A percentile compares a stretch with the other conserved stretches of the same genome.
phyloP scores from a whole-genome alignment of 83 land plant genomes.

The Diphasiastrum complanatum region DNA sequence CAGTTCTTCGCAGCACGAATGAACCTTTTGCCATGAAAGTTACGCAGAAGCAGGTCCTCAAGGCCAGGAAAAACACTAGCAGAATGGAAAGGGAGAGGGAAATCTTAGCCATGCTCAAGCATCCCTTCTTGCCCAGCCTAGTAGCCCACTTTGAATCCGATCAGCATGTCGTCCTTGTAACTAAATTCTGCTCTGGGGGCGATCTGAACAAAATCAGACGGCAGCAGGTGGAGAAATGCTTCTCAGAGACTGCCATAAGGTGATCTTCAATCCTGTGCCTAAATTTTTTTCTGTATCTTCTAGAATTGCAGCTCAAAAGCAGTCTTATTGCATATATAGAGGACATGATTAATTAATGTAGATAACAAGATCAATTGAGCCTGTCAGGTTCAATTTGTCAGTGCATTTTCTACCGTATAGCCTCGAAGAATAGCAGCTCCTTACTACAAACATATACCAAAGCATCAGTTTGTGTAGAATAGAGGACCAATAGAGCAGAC shows the following conservation, averaged over 20 bases:
- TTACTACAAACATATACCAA: too few relatives aligned
- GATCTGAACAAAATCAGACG: slow-evolving; percentile 46
- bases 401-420: too few relatives aligned
- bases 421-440: too few relatives aligned
- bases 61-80: not conserved
- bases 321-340: not conserved
- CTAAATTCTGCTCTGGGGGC: slow-evolving; percentile 62
- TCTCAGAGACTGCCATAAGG: slow-evolving; percentile 63
- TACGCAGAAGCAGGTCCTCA: slow-evolving; percentile 18
- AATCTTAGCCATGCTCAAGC: slow-evolving; percentile 28
- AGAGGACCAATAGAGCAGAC: too few relatives aligned
- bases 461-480: too few relatives aligned
- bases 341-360: too few relatives aligned
- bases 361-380: too few relatives aligned
- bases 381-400: too few relatives aligned
- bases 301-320: not conserved
- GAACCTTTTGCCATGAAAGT: slow-evolving; percentile 49
- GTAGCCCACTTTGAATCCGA: slow-evolving; percentile 41
- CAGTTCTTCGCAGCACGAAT: not conserved
- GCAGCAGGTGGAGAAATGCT: slow-evolving; percentile 57
- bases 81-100: slow-evolving; percentile 42
- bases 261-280: slow-evolving; percentile 3
- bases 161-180: slow-evolving; percentile 47
- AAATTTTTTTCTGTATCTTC: not conserved
- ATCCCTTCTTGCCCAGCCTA: slow-evolving; percentile 56